Conservation (phyloP, 148 eudicot species). For the Beta vulgaris region DNA sequence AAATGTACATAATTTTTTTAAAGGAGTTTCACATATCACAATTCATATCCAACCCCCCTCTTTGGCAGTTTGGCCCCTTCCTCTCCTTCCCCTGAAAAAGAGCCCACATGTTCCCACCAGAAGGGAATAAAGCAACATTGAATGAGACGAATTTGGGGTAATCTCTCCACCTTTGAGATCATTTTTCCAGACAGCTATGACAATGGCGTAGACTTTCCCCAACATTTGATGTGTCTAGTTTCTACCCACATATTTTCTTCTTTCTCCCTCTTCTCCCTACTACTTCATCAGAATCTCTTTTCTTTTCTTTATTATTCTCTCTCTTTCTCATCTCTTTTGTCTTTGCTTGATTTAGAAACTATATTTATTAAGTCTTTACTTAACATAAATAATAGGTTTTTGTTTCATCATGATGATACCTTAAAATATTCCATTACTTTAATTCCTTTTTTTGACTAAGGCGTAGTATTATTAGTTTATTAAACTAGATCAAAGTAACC, state of each 20-base stretch:
- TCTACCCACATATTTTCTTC: slow-evolving; percentile 28
- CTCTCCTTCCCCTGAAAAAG: slow-evolving; percentile 4
- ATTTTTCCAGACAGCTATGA: slow-evolving; percentile 31
- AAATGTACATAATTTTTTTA: not conserved
- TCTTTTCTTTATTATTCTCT: not conserved
- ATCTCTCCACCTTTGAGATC: slow-evolving; percentile 12
- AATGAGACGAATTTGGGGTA: slow-evolving; percentile 9
- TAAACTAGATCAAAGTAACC: no score
- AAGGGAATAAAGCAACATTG: slow-evolving; percentile 37
- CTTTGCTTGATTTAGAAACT: not conserved
- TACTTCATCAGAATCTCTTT: not conserved
- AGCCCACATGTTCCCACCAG: slow-evolving; percentile 40
- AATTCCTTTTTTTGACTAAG: no score
- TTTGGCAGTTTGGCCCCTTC: no score
- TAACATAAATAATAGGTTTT: no score
- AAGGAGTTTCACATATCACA: not conserved
- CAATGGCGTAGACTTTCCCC: slow-evolving; percentile 35
- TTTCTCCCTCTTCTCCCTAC: not conserved
- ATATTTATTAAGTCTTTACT: no score
- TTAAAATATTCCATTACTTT: no score
- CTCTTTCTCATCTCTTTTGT: not conserved
- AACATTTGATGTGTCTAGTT: slow-evolving; percentile 33
- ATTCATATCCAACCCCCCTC: no score
- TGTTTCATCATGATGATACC: no score
- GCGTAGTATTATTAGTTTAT: no score